Evolutionary conservation across 352 stramenopile genomes (phyloP), one percentile per base, ranked within the genome.

Genomic region (Phytophthora idaei): DNA sequence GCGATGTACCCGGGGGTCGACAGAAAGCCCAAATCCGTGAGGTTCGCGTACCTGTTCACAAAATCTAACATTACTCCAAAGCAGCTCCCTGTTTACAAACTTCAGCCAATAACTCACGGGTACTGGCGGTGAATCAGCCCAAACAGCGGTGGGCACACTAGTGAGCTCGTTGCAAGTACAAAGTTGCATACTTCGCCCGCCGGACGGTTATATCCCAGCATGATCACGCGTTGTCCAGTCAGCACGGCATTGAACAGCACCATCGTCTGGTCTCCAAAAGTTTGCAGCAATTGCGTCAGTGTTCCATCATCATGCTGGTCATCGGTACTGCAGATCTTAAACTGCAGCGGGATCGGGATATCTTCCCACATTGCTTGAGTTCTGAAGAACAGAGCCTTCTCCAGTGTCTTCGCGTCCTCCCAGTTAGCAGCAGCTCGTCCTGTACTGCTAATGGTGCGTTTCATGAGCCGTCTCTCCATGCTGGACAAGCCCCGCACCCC

Each of bases 11-110:
- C 90, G 0, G 88, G 87, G 15, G 79, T 92, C 1, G 77, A 78
- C 27, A 97, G 60, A 61, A 97, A 97, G 37, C 80, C 83, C 53
- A 97, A 70, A 70, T 97, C 90, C 8, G 89, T 96, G 15, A 97
- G 57, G 50, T 96, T 97, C 12, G 90, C 90, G 63, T 97, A 96
- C 28, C 81, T 89, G 37, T 41, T 1, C 7, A 52, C 12, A 58
- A 36, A 6, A 47, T 17, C 5, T n/a, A 28, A 61, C 11, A 15
- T 61, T 7, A 58, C 4, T 21, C 3, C 42, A 49, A 17, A 47
- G 32, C 2, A 53, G 12, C 42, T 21, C 56, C 17, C 27, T 9
- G 15, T 37, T 14, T 42, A 42, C 36, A 42, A 6, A 49, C 32
- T 15, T 17, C 12, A 46, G 47, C 11, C 36, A 47, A 29, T 34